Evolutionary conservation across 116 monocot species (phyloP).

Genomic region (Trichopus zeylanicus): DNA sequence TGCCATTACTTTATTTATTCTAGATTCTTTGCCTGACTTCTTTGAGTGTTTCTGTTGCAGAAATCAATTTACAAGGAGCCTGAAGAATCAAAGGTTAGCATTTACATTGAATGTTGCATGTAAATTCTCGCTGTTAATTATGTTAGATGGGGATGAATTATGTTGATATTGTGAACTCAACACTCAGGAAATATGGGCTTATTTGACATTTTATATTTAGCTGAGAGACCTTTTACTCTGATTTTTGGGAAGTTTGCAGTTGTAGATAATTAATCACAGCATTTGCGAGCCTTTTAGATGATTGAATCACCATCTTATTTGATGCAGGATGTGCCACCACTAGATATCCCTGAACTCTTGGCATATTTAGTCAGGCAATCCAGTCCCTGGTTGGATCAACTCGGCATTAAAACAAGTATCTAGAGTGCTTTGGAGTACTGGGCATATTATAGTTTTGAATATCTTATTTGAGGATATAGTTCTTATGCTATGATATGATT

Average conservation of each 20-base stretch:
- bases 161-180: too few relatives aligned
- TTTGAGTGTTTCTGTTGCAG: slow-evolving; percentile 35
- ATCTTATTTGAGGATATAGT: too few relatives aligned
- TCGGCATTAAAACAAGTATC: slow-evolving; percentile 68
- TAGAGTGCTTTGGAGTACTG: too few relatives aligned
- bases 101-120: background rate
- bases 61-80: slow-evolving; percentile 50
- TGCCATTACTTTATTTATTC: too few relatives aligned
- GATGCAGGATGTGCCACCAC: slow-evolving; percentile 78
- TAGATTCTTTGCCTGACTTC: too few relatives aligned
- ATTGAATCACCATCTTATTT: background rate
- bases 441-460: too few relatives aligned
- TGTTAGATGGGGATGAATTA: background rate
- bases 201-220: background rate
- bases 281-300: background rate
- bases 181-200: too few relatives aligned
- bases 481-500: background rate
- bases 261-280: background rate
- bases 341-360: slow-evolving; percentile 86
- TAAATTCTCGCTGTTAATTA: background rate
- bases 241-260: background rate
- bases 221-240: background rate
- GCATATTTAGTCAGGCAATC: slow-evolving; percentile 89
- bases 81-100: slow-evolving; percentile 55
- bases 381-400: slow-evolving; percentile 71